Conservation (phyloP, 306 rosid species). For the Pterocarpus macrocarpus region DNA sequence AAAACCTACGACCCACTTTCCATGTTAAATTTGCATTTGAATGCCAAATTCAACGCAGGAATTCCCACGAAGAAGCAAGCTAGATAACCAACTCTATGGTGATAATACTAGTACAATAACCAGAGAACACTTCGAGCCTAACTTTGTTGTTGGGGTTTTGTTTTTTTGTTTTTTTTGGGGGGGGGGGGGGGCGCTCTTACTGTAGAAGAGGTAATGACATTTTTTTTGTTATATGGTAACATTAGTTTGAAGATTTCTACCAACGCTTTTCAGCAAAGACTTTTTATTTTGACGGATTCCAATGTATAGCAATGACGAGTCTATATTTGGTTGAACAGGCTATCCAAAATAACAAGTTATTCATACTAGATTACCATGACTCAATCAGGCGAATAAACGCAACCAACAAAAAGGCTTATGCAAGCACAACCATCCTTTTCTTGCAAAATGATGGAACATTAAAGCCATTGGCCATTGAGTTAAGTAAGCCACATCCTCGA, state of each 20-base stretch:
- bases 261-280: too few relatives aligned
- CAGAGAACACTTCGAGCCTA: conserved; percentile 53
- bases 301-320: too few relatives aligned
- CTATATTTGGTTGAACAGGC: conserved; percentile 59
- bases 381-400: conserved; percentile 60
- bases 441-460: conserved; percentile 74
- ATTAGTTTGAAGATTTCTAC: neutral
- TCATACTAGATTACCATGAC: conserved; percentile 77
- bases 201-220: conserved; percentile 59
- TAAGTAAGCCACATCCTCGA: conserved; percentile 64
- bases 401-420: conserved; percentile 63
- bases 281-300: too few relatives aligned
- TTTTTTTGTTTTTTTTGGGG: too few relatives aligned
- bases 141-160: too few relatives aligned
- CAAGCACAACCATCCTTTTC: conserved; percentile 68
- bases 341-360: conserved; percentile 58
- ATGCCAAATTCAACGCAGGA: conserved; percentile 50
- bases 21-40: conserved; percentile 2
- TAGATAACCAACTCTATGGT: conserved; percentile 65
- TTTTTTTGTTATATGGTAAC: neutral
- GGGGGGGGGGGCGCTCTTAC: conserved; percentile 67
- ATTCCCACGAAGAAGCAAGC: conserved; percentile 77
- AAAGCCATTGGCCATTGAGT: conserved; percentile 77
- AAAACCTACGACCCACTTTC: too few relatives aligned
- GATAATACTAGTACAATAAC: conserved; percentile 66